Base-by-base conservation (phyloP, 2,329 filamentous ascomycete species). In the Lasiodiplodia citricola region DNA sequence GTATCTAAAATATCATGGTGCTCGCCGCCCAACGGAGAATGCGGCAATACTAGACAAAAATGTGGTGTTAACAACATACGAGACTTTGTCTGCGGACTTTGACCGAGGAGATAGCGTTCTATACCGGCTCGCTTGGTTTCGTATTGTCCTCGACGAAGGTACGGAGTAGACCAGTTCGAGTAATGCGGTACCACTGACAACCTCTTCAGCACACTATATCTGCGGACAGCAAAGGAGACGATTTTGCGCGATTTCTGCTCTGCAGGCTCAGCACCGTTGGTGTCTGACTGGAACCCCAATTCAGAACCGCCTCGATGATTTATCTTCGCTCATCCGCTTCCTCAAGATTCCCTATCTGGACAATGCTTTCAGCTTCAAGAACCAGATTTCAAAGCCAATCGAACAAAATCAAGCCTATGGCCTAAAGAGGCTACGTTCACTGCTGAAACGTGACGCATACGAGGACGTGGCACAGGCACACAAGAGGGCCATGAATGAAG, bases 201-300 rank as follows among this genome's bases (percentile, higher is more conserved):
- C 3, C 2, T 11, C 8, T 3, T 21, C 54, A 84, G 84, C 84
- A 0, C 84, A 86, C 65, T 75, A 75, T 2, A 85, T 86, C 37
- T 81, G 84, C 16, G 82, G 81, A 2, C 76, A 75, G 21, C 73
- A 80, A 18, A 86, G 83, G 1, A 79, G 77, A 0, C 80, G 83
- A 25, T 79, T 83, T 69, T 76, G 75, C 1, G 79, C 83, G 0
- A 81, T 81, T 10, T 70, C 71, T 28, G 74, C 78, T 0, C 76
- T 88, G 0, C 64, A 72, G 0, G 80, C 84, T 0, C 75, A 76
- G 1, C 80, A 78, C 0, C 77, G 85, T n/a, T 87, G 86, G 86
- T 87, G 84, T 70, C 76, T 87, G 0, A 84, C 84, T 0, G 85
- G 85, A 0, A 87, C 85, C 0, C 73, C 73, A 2, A 56, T 74